Percentiles rank a stretch among this genome's conserved stretches.
phyloP scores from a whole-genome alignment of 345 rosid genomes.

The Gossypium arboreum region DNA sequence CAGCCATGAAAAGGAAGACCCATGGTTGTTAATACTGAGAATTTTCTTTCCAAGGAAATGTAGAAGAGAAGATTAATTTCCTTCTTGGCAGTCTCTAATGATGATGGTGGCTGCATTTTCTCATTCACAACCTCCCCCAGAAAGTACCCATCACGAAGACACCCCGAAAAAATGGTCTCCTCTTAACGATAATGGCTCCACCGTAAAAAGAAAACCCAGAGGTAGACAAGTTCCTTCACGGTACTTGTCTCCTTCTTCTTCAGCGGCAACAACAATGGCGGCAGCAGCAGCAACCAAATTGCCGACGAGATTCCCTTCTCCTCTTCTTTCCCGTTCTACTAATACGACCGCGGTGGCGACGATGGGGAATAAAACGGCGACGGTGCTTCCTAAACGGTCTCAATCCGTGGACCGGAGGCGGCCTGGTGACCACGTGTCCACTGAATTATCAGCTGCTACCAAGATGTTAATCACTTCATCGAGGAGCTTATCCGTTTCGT shows the following conservation, averaged over 20 bases:
- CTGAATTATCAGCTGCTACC: slow-evolving; percentile 54
- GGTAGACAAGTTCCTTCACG: slow-evolving; percentile 79
- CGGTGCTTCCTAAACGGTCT: slow-evolving; percentile 59
- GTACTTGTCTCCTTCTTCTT: slow-evolving; percentile 74
- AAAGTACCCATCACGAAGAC: slow-evolving; percentile 4
- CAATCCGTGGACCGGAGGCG: slow-evolving; percentile 80
- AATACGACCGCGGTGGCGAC: slow-evolving; percentile 26
- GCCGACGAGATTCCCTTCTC: slow-evolving; percentile 27
- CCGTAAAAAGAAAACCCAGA: slow-evolving; percentile 49
- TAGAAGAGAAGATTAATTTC: slow-evolving; percentile 19
- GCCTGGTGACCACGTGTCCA: slow-evolving; percentile 28
- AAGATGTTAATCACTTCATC: slow-evolving; percentile 84
- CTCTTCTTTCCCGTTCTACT: slow-evolving; percentile 26
- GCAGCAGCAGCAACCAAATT: slow-evolving; percentile 27
- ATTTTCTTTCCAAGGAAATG: slow-evolving; percentile 38
- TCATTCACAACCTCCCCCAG: slow-evolving; percentile 39
- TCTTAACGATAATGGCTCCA: slow-evolving; percentile 34
- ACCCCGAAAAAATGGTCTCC: slow-evolving; percentile 25
- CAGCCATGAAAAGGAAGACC: slow-evolving; percentile 3
- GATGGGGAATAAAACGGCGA: slow-evolving; percentile 16
- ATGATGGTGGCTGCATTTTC: slow-evolving; percentile 75
- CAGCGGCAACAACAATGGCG: slow-evolving; percentile 19
- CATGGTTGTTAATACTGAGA: neutral
- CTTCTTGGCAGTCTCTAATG: slow-evolving; percentile 21
- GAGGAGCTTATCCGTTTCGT: slow-evolving; percentile 82